These are phyloP conservation scores for Sclerotinia glacialis DNA, from an alignment of 2,329 filamentous ascomycete species.

Conservation along the genomic window DNA sequence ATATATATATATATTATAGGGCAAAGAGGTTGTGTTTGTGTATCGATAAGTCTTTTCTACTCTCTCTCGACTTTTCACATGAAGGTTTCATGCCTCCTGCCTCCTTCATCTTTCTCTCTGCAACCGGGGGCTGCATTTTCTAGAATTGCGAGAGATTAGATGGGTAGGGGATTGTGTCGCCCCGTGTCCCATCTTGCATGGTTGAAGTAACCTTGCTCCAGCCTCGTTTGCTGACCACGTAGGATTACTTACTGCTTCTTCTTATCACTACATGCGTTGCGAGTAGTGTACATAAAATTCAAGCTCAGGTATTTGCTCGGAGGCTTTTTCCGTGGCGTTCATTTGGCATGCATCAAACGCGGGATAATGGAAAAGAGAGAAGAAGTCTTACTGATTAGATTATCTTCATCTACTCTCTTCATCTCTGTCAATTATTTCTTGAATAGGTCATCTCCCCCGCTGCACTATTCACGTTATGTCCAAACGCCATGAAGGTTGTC, in stretches of 20 bases:
- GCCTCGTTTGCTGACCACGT: conserved; percentile 9
- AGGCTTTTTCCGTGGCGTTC: conserved; percentile 5
- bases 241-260: neutral
- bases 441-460: neutral
- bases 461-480: neutral
- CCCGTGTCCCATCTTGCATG: neutral
- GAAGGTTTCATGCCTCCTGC: neutral
- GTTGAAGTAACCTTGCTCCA: conserved; percentile 10
- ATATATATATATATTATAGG: too few species aligned
- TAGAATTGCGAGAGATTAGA: neutral
- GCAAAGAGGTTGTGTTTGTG: too few species aligned
- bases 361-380: neutral
- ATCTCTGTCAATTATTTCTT: conserved; percentile 1
- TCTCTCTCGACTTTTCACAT: neutral
- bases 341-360: neutral
- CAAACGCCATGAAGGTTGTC: neutral
- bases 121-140: neutral
- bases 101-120: neutral
- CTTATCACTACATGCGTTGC: neutral
- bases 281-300: neutral
- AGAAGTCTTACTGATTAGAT: neutral
- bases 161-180: neutral
- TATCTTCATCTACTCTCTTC: neutral
- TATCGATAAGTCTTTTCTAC: neutral
- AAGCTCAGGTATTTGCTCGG: neutral